A percentile compares a stretch with the other conserved stretches of the same genome.
Evolutionary conservation across 2,329 filamentous ascomycete species (phyloP).

Genomic region (Podosphaera fusca): DNA sequence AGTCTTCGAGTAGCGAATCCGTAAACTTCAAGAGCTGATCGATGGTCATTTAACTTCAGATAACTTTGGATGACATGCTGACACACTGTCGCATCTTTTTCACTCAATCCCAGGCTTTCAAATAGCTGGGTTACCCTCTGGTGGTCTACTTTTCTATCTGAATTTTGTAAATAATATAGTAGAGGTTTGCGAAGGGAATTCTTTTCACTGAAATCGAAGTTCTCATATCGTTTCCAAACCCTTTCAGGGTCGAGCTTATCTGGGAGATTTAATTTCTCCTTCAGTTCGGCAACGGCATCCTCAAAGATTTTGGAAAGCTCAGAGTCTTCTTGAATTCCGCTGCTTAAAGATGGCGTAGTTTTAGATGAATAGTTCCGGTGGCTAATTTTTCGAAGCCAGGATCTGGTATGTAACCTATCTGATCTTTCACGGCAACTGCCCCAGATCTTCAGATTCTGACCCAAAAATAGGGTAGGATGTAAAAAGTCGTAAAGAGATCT

Average conservation of each 20-base stretch:
- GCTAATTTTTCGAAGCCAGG: too few species aligned
- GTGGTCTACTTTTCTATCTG: conserved; percentile 18
- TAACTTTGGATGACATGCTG: conserved; percentile 21
- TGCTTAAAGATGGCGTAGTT: too few species aligned
- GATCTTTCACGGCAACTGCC: too few species aligned
- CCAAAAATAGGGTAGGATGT: conserved; percentile 19
- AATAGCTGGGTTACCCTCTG: conserved; percentile 24
- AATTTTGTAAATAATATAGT: conserved; percentile 20
- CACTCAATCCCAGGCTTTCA: conserved; percentile 10
- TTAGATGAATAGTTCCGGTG: too few species aligned
- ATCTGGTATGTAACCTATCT: too few species aligned
- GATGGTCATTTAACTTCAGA: conserved; percentile 19
- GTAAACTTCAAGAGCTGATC: conserved; percentile 15
- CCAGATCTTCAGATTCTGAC: conserved; percentile 1
- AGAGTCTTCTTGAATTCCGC: too few species aligned
- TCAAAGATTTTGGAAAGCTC: background rate
- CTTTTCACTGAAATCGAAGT: conserved; percentile 7
- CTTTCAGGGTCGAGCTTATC: conserved; percentile 15
- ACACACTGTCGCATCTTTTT: conserved; percentile 22
- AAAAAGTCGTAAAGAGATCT: conserved; percentile 18
- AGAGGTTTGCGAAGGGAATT: conserved; percentile 9
- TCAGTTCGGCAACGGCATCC: conserved; percentile 2
- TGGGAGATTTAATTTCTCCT: conserved; percentile 6
- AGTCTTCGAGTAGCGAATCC: conserved; percentile 5
- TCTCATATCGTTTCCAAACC: conserved; percentile 20